Evolutionary conservation across 257 asterid genomes (phyloP), one percentile per base, ranked within the genome.

Genomic region (Plantago ovata): DNA sequence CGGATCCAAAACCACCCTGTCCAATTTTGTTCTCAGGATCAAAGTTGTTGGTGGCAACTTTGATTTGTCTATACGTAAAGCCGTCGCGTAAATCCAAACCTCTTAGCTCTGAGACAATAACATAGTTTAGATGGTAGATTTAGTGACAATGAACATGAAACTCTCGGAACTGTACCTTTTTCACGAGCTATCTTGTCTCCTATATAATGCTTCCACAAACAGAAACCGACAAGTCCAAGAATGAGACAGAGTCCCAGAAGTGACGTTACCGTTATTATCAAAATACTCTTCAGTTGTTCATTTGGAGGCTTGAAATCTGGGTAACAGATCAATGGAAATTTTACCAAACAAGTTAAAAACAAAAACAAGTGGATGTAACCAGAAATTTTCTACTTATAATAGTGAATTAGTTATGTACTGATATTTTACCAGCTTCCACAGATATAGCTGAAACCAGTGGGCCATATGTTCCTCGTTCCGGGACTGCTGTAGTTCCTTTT

Each of bases 1-100:
- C 92, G 15, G 74, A 60, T 22, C 92, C 92, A 64, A 83, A 83
- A 56, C 92, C 92, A 58, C 92, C 87, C 69, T 83, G 83, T 16
- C 92, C 86, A 41, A 84, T 75, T 65, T 81, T 81, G 72, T 84
- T 81, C 19, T 61, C 73, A 42, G 77, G 24, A 56, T 66, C 61
- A 28, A 84, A 80, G 69, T 78, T 68, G 28, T 69, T 61, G 10
- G 88, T 81, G 60, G 94, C 88, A 22, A 81, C 84, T 75, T 67
- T 72, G 68, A 83, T 73, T 71, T 84, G 94, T 69, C 79, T 60
- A 23, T 62, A 81, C 53, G 84, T 84, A 14, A 80, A 56, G 7
- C 89, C 84, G 16, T 79, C 72, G 23, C 53, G 73, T 70, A 79
- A 70, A 67, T 81, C 84, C 18, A 80, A 64, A 46, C 82, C 85